These are phyloP conservation scores for Vachellia collinsii DNA, from an alignment of 306 rosid genomes.

Conservation along the genomic window DNA sequence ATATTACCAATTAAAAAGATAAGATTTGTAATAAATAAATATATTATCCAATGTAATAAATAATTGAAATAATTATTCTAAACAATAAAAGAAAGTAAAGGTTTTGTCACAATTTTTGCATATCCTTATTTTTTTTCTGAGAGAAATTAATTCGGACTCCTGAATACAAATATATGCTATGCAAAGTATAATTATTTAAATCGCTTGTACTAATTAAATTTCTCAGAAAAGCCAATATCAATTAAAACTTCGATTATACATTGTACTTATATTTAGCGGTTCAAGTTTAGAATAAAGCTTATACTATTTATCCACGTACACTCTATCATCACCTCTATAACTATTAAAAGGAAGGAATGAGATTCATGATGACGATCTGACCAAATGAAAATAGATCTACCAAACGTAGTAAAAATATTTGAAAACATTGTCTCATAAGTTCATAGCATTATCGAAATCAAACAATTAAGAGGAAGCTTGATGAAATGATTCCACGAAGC, in stretches of 20 bases:
- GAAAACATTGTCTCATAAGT: neutral
- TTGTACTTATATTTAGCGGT: neutral
- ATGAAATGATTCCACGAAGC: neutral
- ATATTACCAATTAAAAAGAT: too few species aligned
- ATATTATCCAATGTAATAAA: neutral
- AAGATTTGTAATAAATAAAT: too few species aligned
- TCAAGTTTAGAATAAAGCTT: too few species aligned
- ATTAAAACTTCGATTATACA: neutral
- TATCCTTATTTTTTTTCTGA: neutral
- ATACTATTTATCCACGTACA: neutral
- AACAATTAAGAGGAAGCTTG: neutral
- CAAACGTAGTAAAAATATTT: neutral
- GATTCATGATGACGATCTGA: too few species aligned
- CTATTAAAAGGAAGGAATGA: too few species aligned
- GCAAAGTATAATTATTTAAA: neutral
- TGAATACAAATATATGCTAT: neutral
- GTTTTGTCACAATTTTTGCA: neutral
- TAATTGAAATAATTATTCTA: neutral
- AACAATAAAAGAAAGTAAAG: neutral
- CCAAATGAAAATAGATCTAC: neutral
- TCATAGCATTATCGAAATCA: neutral
- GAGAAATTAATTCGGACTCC: neutral
- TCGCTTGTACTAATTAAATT: neutral
- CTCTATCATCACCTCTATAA: neutral
- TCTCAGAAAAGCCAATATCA: neutral